phyloP scores from a whole-genome alignment of 257 asterid genomes.

The Przewalskia tangutica region DNA sequence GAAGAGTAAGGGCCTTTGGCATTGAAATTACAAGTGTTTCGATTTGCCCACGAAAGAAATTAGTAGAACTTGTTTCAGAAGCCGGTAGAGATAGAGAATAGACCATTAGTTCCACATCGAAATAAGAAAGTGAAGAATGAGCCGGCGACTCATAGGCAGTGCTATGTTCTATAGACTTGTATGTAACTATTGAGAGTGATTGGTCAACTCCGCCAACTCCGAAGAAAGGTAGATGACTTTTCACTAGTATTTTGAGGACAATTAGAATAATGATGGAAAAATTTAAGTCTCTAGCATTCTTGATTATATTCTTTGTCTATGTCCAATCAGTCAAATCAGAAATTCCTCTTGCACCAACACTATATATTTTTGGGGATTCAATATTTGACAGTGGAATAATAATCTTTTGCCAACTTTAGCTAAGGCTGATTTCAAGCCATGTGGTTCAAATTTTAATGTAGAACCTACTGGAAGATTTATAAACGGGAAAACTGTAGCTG shows the following conservation, averaged over 20 bases:
- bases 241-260: neutral
- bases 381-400: slow-evolving; percentile 54
- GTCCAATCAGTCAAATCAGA: neutral
- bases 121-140: no score
- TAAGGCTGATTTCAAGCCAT: slow-evolving; percentile 43
- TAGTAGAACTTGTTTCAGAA: no score
- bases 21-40: no score
- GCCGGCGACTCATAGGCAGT: no score
- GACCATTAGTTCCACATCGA: no score
- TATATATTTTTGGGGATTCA: slow-evolving; percentile 66
- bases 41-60: no score
- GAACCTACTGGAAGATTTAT: slow-evolving; percentile 69
- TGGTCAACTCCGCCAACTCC: no score
- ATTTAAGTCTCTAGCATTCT: neutral
- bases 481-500: slow-evolving; percentile 53
- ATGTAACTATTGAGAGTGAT: no score
- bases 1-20: no score
- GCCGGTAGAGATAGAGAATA: no score
- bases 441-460: slow-evolving; percentile 36
- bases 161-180: no score
- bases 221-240: no score
- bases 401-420: slow-evolving; percentile 49
- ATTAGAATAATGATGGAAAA: neutral
- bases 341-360: slow-evolving; percentile 34
- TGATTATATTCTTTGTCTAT: neutral